These are phyloP conservation scores for Metschnikowia similis DNA, from an alignment of 805 yeast species.

Conservation along the genomic window DNA sequence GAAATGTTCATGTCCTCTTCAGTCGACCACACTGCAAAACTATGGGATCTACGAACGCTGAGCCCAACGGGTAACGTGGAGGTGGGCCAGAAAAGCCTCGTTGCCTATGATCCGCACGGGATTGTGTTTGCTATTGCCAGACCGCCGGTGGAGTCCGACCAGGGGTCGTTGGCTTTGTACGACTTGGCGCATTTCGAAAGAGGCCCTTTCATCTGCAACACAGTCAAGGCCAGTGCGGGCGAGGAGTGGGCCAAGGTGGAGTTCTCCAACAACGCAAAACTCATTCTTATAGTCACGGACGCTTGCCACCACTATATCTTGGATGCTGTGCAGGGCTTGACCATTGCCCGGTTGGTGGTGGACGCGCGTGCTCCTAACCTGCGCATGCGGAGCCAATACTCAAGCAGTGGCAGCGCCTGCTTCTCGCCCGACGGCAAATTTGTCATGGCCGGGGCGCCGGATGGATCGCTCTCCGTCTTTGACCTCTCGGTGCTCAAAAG, in stretches of 20 bases:
- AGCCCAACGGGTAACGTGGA: slow-evolving; percentile 57
- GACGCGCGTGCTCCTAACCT: slow-evolving; percentile 6
- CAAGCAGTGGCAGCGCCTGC: slow-evolving; percentile 29
- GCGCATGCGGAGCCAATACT: slow-evolving; percentile 30
- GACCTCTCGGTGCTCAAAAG: slow-evolving; percentile 25
- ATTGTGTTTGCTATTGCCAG: slow-evolving; percentile 66
- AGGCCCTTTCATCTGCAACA: slow-evolving; percentile 44
- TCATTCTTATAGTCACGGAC: slow-evolving; percentile 53
- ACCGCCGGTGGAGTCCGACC: slow-evolving; percentile 10
- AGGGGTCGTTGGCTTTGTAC: slow-evolving; percentile 44
- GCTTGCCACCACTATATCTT: slow-evolving; percentile 53
- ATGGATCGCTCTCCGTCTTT: slow-evolving; percentile 24
- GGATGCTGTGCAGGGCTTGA: slow-evolving; percentile 66
- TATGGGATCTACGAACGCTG: slow-evolving; percentile 81
- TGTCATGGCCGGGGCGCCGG: slow-evolving; percentile 30
- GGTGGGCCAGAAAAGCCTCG: slow-evolving; percentile 49
- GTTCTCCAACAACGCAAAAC: slow-evolving; percentile 74
- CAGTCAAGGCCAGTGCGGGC: slow-evolving; percentile 18
- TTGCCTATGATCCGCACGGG: slow-evolving; percentile 83
- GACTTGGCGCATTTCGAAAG: slow-evolving; percentile 56
- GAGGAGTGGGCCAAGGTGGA: slow-evolving; percentile 61
- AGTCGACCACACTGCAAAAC: slow-evolving; percentile 70
- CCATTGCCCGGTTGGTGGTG: slow-evolving; percentile 28
- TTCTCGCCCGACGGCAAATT: slow-evolving; percentile 41
- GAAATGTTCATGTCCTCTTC: slow-evolving; percentile 66